Evolutionary conservation across 495 filamentous ascomycete genomes (phyloP), one percentile per base, ranked within the genome.

Genomic region (Tuber magnatum): DNA sequence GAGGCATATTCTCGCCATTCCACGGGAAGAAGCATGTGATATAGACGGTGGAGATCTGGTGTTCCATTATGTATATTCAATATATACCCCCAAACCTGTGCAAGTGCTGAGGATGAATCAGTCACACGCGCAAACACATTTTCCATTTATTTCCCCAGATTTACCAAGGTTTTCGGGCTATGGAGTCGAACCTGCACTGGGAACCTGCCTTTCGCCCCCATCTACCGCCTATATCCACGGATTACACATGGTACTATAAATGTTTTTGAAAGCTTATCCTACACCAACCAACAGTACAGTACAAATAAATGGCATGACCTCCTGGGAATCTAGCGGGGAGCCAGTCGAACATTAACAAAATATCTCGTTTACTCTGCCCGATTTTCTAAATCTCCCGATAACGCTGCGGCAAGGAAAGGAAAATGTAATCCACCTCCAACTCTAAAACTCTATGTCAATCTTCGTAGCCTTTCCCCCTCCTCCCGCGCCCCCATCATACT

Each of bases 1-100:
- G 95, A 86, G 95, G 95, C 75, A 89, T 98, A 77, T 99, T 94
- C 94, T 91, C 89, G 86, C 94, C 94, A 65, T 97, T 92, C 83
- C 95, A 98, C 84, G 93, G 94, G 38, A 43, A 35, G 56, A 80
- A 82, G 56, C 76, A 80, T 46, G 68, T 65, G 46, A 78, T 81
- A 74, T 81, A 81, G 46, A 22, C 14, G 18, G 43, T 48, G 14
- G 68, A 20, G 14, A 51, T 38, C 5, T 48, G 28, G 28, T 35
- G 73, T 24, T 79, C 70, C 48, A 71, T 14, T 51, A 1, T 32
- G 43, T 8, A 24, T 46, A 32, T 42, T 71, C 68, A 79, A 18
- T 75, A 79, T 32, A 68, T 46, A 69, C 69, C 18, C 24, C 48
- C 65, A 16, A 38, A 39, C 51, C 24, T 35, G 3, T 20, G 28